Evolutionary conservation across 2,329 filamentous ascomycete species (phyloP), one percentile per base, ranked within the genome.

Genomic region (Fusarium hainanense): DNA sequence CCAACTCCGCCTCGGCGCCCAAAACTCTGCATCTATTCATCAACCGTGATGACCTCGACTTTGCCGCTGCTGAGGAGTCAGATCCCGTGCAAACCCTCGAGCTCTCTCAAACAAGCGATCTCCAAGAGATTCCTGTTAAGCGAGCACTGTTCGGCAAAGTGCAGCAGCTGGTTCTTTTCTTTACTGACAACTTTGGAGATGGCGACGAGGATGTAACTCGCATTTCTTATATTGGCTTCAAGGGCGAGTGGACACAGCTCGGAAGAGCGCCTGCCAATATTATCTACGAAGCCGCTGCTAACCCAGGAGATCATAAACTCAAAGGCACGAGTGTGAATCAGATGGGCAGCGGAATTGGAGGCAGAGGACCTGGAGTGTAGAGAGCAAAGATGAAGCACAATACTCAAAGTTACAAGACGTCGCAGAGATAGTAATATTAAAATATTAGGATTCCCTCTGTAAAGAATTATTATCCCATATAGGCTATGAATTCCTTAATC

Each of bases 271-370:
- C 96, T 2, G 84, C 92, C 9, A 93, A 92, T 72, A 95, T 98
- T 74, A 76, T 97, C 65, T 99, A 98, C 80, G 96, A 99, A 85
- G 92, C 94, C 20, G 95, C 95, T 27, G 92, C 96, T 37, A 97
- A 98, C 79, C 96, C 95, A 14, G 88, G 83, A 48, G 96, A 99
- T 82, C 96, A 99, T 82, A 88, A 87, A 81, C 25, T 91, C 23
- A 89, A 88, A 82, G 88, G 88, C 10, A 84, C 84, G 50, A 79
- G 75, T 46, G 78, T 85, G 44, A 88, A 87, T 70, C 80, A 84
- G 78, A 84, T 89, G 80, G 87, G 87, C 1, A 84, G 84, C 62
- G 82, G 83, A 2, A 83, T 89, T 73, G 86, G 87, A 4, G 80
- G 82, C 5, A 74, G 79, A 27, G 77, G 79, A 11, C 76, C 77